Base-by-base conservation (phyloP, 176 grass and related monocot species). In the Phyllostachys edulis region DNA sequence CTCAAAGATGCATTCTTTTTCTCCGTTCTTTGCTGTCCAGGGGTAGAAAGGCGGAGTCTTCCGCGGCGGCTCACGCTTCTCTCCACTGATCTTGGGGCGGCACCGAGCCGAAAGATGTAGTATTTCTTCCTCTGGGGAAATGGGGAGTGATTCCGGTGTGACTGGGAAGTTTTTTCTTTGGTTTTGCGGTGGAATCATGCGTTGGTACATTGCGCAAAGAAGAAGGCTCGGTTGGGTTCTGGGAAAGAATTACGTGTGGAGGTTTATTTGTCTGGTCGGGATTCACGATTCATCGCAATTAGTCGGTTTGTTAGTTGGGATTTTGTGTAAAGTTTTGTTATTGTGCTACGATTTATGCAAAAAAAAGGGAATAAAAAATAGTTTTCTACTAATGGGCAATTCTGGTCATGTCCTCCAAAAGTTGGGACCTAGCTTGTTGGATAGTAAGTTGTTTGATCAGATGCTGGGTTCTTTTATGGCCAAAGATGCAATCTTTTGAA, bases 401-500 rank as follows among this genome's bases (percentile, higher is more conserved):
- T 29, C 21, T 73, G 5, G 51, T 78, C 41, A 46, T 65, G 21
- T 50, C 27, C 24, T 15, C 32, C 6, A 6, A 63, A 66, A 85
- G 52, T 50, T 60, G 0, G 34, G 40, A 9, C 23, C 26, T 67
- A 84, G 0, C 12, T 72, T 82, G 10, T 29, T 49, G 24, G 14
- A n/a, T 47, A 46, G 14, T 40, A 32, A 38, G 71, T 16, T 29
- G 62, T 68, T 68, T 85, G 16, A 3, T 1, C 73, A 68, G 82
- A 57, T 17, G 29, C 36, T 44, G 9, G 50, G 1, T 17, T 77
- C 46, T 46, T 60, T 69, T 59, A 11, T 69, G 29, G 39, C 83
- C 83, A 71, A 77, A 78, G 14, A 62, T 69, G 11, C 24, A 27
- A 78, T 38, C 51, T 85, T 78, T 70, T 26, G 20, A 85, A 34